These are phyloP conservation scores for Austroboletus rostrupii DNA, from an alignment of 1,284 basidiomycete genomes.

Conservation along the genomic window DNA sequence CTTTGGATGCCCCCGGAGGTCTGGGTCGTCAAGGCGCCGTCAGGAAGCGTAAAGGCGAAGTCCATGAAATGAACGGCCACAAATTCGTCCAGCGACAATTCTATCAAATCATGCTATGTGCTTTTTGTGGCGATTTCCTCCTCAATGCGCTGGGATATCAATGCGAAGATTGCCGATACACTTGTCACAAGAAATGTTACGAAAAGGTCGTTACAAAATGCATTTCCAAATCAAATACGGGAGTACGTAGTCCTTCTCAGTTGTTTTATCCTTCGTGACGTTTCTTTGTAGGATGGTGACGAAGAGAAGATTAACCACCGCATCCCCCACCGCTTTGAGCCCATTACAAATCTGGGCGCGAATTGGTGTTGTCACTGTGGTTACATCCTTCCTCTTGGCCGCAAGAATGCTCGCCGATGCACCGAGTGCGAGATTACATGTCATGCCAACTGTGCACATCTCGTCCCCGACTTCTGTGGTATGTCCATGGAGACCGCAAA, in stretches of 20 bases:
- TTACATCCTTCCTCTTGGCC: slow-evolving; percentile 94
- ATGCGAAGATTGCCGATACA: slow-evolving; percentile 98
- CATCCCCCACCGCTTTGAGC: slow-evolving; percentile 97
- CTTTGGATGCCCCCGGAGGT: slow-evolving; percentile 83
- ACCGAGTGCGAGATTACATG: slow-evolving; percentile 95
- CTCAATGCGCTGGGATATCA: slow-evolving; percentile 97
- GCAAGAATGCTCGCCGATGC: slow-evolving; percentile 95
- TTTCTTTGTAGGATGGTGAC: slow-evolving; percentile 81
- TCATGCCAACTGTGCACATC: slow-evolving; percentile 96
- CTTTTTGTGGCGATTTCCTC: slow-evolving; percentile 96
- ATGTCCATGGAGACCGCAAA: slow-evolving; percentile 99
- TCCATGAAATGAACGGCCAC: slow-evolving; percentile 99
- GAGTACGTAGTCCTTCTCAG: slow-evolving; percentile 51
- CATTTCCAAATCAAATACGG: slow-evolving; percentile 94
- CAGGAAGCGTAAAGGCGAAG: slow-evolving; percentile 96
- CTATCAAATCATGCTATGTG: slow-evolving; percentile 98
- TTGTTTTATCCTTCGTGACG: slow-evolving; percentile 10
- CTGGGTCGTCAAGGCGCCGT: slow-evolving; percentile 98
- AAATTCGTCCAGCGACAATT: slow-evolving; percentile 97
- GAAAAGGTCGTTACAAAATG: slow-evolving; percentile 99
- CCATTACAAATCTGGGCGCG: slow-evolving; percentile 94
- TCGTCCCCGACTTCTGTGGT: slow-evolving; percentile 98
- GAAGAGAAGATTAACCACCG: slow-evolving; percentile 99
- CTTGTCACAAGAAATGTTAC: slow-evolving; percentile 98
- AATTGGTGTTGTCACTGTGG: slow-evolving; percentile 99